Evolutionary conservation across 2,329 filamentous ascomycete species (phyloP).

Genomic region (Fusarium equiseti): DNA sequence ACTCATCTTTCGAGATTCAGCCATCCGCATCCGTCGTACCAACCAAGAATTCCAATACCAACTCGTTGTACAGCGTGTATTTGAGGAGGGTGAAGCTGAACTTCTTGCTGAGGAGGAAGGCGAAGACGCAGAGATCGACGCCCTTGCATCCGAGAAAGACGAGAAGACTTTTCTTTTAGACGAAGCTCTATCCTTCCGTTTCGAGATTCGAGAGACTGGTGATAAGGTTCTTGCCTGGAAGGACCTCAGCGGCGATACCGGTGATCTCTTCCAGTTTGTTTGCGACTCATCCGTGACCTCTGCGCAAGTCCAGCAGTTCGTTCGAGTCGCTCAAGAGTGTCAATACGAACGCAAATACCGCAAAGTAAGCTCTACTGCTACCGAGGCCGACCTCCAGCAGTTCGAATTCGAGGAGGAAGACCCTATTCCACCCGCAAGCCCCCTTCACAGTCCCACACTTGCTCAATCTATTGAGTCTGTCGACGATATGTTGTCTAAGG

Average conservation of each 20-base stretch:
- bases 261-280: conserved; percentile 98
- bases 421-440: conserved; percentile 73
- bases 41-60: conserved; percentile 98
- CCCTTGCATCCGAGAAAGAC: conserved; percentile 85
- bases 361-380: conserved; percentile 81
- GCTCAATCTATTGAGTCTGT: conserved; percentile 67
- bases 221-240: conserved; percentile 94
- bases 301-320: conserved; percentile 82
- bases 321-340: conserved; percentile 86
- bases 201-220: conserved; percentile 81
- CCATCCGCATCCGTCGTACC: conserved; percentile 90
- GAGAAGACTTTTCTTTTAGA: conserved; percentile 98
- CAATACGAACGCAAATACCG: conserved; percentile 98
- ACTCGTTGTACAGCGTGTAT: conserved; percentile 93
- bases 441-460: conserved; percentile 69
- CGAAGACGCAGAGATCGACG: conserved; percentile 81
- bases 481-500: conserved; percentile 67
- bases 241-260: conserved; percentile 91
- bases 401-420: conserved; percentile 81
- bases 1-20: conserved; percentile 98
- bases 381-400: conserved; percentile 81
- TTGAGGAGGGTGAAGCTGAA: conserved; percentile 97
- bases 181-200: conserved; percentile 87
- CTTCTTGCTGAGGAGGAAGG: conserved; percentile 89
- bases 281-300: conserved; percentile 81